Base-by-base conservation (phyloP, 164 flowering plant species). In the Magnolia changhungtana region DNA sequence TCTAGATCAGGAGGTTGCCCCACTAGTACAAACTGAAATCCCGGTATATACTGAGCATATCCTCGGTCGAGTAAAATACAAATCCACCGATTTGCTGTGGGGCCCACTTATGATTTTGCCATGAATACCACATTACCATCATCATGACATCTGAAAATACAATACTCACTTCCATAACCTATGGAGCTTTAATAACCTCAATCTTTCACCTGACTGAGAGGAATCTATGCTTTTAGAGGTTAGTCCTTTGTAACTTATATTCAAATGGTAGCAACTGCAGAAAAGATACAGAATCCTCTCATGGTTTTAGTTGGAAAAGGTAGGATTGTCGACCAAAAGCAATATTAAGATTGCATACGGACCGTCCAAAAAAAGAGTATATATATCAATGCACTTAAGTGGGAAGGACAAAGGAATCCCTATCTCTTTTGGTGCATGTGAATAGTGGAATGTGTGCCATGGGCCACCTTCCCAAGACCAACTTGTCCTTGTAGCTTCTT, bases 331-430 rank as follows among this genome's bases (percentile, higher is more conserved):
- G 49, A 29, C 50, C 71, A 68, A 29, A 55, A 68, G 37, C 50
- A 68, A 16, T 29, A 29, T 29, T 29, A 19, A 29, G 71, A 37
- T 31, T 29, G 71, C 50, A 37, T 29, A 68, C 13, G 71, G n/a
- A 68, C 71, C 71, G 50, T 31, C 71, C 71, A 37, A 68, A 31
- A 29, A 68, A 68, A 68, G 45, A 68, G 71, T 68, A 16, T 29
- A 68, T 68, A 55, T 55, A 55, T 55, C 61, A 29, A 31, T 68
- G 71, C 71, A 55, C 61, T 55, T 68, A 24, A 6, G 49, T 65
- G 68, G 68, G 68, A 65, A 65, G 71, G 71, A 68, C 20, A 68
- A 68, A 45, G 71, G 71, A 68, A 29, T 68, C 71, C 49, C 45
- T 7, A 29, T 13, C 50, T 13, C 71, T 31, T 31, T 68, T 68